Evolutionary conservation across 164 flowering plant species (phyloP).

Genomic region (Sedum album): DNA sequence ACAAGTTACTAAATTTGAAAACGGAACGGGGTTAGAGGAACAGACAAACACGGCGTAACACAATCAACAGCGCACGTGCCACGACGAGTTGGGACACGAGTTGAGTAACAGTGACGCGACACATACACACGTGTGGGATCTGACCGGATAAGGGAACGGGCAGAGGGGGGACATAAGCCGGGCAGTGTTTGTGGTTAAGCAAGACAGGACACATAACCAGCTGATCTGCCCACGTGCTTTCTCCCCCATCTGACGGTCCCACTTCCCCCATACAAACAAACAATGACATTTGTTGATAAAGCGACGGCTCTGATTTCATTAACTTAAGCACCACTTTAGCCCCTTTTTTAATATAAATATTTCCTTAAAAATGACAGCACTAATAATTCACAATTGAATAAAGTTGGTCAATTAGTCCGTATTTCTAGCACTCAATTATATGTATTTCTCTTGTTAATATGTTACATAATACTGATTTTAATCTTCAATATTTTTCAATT

Average conservation of each 20-base stretch:
- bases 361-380: no score
- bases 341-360: no score
- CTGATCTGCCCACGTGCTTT: conserved; percentile 5
- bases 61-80: conserved; percentile 1
- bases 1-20: no score
- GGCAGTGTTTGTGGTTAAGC: not conserved
- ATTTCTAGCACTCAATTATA: no score
- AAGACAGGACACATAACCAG: not conserved
- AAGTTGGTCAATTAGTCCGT: no score
- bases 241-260: not conserved
- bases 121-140: not conserved
- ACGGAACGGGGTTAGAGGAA: not conserved
- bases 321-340: conserved; percentile 2
- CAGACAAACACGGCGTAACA: not conserved
- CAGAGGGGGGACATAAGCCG: not conserved
- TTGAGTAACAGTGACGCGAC: conserved; percentile 1
- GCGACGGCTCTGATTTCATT: conserved; percentile 2
- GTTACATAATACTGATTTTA: no score
- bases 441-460: no score
- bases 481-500: no score
- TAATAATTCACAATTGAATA: no score
- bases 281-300: not conserved
- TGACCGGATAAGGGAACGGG: not conserved
- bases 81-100: not conserved
- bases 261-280: not conserved